Percentiles rank a stretch among this genome's conserved stretches.
Conservation (phyloP, 768 basidiomycete species). For the Amanita phalloides region DNA sequence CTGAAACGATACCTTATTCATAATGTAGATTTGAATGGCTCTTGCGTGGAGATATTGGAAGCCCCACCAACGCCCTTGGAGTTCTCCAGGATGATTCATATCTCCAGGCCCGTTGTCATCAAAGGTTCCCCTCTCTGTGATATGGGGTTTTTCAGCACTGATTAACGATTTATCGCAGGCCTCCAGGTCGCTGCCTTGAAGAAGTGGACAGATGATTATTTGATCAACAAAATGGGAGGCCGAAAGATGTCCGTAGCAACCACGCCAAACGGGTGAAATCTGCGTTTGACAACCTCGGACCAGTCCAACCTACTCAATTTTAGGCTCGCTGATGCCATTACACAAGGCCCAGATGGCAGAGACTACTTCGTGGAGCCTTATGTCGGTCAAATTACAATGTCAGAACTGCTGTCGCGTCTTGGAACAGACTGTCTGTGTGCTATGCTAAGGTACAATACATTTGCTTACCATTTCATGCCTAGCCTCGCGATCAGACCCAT, state of each 20-base stretch:
- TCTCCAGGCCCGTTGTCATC: slow-evolving; percentile 67
- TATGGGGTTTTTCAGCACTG: background rate
- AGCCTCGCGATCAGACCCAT: background rate
- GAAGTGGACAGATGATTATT: slow-evolving; percentile 60
- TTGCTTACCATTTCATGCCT: background rate
- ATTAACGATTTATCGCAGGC: slow-evolving; percentile 22
- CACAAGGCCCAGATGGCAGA: slow-evolving; percentile 35
- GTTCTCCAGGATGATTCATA: slow-evolving; percentile 55
- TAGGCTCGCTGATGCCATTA: slow-evolving; percentile 73
- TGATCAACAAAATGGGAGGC: slow-evolving; percentile 43
- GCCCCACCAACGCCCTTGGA: slow-evolving; percentile 54
- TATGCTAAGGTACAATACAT: background rate
- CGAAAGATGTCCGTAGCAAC: slow-evolving; percentile 58
- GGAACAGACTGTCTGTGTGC: slow-evolving; percentile 20
- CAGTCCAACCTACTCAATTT: background rate
- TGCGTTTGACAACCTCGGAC: background rate
- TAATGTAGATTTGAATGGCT: slow-evolving; percentile 2
- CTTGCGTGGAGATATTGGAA: slow-evolving; percentile 33
- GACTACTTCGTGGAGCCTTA: slow-evolving; percentile 72
- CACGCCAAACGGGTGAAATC: slow-evolving; percentile 71
- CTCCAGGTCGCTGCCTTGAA: slow-evolving; percentile 33
- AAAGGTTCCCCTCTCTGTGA: slow-evolving; percentile 31
- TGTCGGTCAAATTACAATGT: slow-evolving; percentile 58
- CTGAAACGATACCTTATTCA: background rate
- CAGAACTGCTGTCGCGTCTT: slow-evolving; percentile 28